Evolutionary conservation across 352 stramenopile species (phyloP), one percentile per base, ranked within the genome.

Genomic region (Phytophthora cactorum): DNA sequence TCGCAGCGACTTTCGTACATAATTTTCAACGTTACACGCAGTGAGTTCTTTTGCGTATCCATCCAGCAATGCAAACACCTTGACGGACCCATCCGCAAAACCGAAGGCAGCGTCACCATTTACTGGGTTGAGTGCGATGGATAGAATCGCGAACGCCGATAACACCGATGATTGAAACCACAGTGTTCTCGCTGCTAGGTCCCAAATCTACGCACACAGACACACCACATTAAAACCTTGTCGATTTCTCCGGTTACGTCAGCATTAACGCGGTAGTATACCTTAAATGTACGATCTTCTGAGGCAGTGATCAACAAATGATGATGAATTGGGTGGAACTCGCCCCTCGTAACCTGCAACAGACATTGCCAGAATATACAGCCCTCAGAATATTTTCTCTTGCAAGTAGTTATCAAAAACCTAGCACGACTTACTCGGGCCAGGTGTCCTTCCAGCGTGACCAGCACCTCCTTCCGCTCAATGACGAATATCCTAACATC

Each of bases 261-360:
- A 38, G 15, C 12, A 12, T 50, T 52, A 32, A 34, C 11, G 45
- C n/a, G 28, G 12, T 22, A 22, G 34, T 12, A 28, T 61, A 92
- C 87, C 72, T 94, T 95, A 62, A 94, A 95, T 14, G 88, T 95
- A 15, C 86, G 84, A 67, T 94, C 88, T 70, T 95, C 88, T 0
- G 86, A 95, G 39, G 74, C 77, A 2, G 88, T 93, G 52, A 95
- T 52, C 45, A 95, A 59, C 41, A 92, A 54, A 44, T 93, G 84
- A 17, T 81, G 81, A 12, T 84, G 74, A 3, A 86, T 78, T 32
- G 86, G 82, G 28, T 94, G 85, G 65, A 95, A 95, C 52, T 83
- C 83, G 38, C 82, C 84, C 59, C 70, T 81, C 4, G 85, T 94
- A 25, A 93, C 81, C 85, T 95, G 32, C 9, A 43, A 31, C 0